Conservation (phyloP, 257 asterid genomes). For the Solanum appendiculatum region DNA sequence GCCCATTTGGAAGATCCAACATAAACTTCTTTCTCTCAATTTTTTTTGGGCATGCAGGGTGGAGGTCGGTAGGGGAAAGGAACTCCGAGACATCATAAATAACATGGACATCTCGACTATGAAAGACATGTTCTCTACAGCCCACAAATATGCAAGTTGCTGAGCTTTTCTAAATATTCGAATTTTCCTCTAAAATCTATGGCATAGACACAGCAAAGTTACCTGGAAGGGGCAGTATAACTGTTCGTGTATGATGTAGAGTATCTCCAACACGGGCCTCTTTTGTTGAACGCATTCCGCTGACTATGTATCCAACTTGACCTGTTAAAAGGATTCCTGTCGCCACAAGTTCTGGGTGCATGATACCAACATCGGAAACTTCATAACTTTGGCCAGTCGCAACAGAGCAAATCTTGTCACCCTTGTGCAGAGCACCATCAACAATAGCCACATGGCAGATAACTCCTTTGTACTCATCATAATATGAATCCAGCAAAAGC, state of each 20-base stretch:
- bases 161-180: neutral
- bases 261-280: slow-evolving; percentile 99
- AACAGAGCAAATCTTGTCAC: slow-evolving; percentile 80
- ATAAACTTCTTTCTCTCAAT: neutral
- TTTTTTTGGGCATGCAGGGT: neutral
- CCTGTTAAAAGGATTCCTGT: slow-evolving; percentile 89
- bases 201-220: neutral
- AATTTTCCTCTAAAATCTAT: neutral
- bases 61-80: neutral
- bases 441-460: slow-evolving; percentile 96
- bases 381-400: slow-evolving; percentile 91
- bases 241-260: slow-evolving; percentile 50
- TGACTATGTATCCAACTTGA: slow-evolving; percentile 92
- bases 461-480: slow-evolving; percentile 96
- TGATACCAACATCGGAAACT: slow-evolving; percentile 75
- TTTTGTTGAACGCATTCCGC: slow-evolving; percentile 93
- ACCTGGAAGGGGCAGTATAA: slow-evolving; percentile 89
- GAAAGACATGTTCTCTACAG: neutral
- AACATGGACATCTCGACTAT: neutral
- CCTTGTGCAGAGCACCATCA: slow-evolving; percentile 86
- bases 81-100: neutral
- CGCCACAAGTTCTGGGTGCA: slow-evolving; percentile 89
- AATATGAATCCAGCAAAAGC: slow-evolving; percentile 90
- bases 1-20: neutral
- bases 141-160: neutral